Conservation (phyloP, 2,329 filamentous ascomycete genomes). For the Incumbomyces lentus region DNA sequence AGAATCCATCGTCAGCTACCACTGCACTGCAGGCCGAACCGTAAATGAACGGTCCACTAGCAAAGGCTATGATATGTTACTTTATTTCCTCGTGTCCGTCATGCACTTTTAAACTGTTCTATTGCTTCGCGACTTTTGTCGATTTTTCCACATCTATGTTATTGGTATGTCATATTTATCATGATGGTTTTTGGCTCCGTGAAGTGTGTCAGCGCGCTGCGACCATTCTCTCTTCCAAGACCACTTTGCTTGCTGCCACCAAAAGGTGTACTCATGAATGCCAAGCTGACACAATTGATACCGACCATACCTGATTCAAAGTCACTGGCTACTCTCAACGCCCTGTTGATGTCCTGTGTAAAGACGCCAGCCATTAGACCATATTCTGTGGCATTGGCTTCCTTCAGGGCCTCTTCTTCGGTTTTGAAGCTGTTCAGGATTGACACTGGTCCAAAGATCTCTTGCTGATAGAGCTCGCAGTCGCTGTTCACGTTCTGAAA, state of each 20-base stretch:
- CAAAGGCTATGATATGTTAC: too few species aligned
- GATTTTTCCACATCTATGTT: too few species aligned
- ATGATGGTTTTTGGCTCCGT: slow-evolving; percentile 46
- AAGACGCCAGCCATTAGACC: slow-evolving; percentile 50
- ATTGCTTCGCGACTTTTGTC: too few species aligned
- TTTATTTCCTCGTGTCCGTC: too few species aligned
- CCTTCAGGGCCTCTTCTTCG: slow-evolving; percentile 30
- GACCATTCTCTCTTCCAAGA: slow-evolving; percentile 65
- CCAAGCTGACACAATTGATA: slow-evolving; percentile 36
- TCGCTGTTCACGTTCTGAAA: slow-evolving; percentile 20
- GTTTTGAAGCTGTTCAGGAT: slow-evolving; percentile 46
- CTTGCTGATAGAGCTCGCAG: slow-evolving; percentile 57
- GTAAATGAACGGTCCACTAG: too few species aligned
- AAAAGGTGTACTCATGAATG: slow-evolving; percentile 39
- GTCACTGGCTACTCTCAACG: slow-evolving; percentile 16
- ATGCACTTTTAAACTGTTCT: too few species aligned
- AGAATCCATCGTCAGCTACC: too few species aligned
- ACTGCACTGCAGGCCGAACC: too few species aligned
- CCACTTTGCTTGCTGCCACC: slow-evolving; percentile 71
- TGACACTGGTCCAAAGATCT: slow-evolving; percentile 65
- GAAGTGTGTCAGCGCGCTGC: slow-evolving; percentile 53
- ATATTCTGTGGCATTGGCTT: slow-evolving; percentile 33
- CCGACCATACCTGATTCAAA: slow-evolving; percentile 48
- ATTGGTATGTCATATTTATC: too few species aligned
- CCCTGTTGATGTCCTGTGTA: slow-evolving; percentile 20